Evolutionary conservation across 129 eudicot genomes (phyloP).

Genomic region (Gnaphalium uliginosum): DNA sequence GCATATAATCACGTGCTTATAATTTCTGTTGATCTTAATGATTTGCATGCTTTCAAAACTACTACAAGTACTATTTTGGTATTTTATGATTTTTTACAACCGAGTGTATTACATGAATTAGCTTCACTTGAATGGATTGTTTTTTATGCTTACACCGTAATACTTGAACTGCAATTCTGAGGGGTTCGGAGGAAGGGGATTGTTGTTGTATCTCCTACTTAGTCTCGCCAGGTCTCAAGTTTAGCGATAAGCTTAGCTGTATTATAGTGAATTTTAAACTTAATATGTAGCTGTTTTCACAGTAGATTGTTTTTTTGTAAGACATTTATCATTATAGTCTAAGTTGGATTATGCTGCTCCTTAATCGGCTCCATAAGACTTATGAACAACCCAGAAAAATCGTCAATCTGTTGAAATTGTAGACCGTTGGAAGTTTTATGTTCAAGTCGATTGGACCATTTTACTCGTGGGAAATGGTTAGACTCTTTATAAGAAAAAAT

Average conservation of each 20-base stretch:
- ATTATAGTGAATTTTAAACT: too few species aligned
- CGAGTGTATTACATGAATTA: neutral
- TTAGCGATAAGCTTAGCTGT: too few species aligned
- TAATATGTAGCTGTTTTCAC: too few species aligned
- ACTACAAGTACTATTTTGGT: neutral
- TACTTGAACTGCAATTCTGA: neutral
- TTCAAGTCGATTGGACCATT: neutral
- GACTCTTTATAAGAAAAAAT: too few species aligned
- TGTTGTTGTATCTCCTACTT: neutral
- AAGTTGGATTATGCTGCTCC: too few species aligned
- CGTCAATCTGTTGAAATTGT: neutral
- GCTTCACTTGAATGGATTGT: neutral
- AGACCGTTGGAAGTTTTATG: neutral
- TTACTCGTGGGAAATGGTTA: neutral
- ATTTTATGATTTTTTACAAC: neutral
- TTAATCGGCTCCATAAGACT: too few species aligned
- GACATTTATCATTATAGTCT: too few species aligned
- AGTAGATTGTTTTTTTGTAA: too few species aligned
- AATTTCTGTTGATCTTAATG: conserved; percentile 9
- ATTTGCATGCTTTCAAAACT: conserved; percentile 12
- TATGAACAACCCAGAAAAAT: too few species aligned
- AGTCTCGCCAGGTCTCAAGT: too few species aligned
- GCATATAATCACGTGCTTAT: conserved; percentile 42
- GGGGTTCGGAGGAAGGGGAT: neutral
- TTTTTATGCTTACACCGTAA: neutral